Evolutionary conservation across 1,284 basidiomycete species (phyloP), one percentile per base, ranked within the genome.

Genomic region (Ceratobasidium sp.): DNA sequence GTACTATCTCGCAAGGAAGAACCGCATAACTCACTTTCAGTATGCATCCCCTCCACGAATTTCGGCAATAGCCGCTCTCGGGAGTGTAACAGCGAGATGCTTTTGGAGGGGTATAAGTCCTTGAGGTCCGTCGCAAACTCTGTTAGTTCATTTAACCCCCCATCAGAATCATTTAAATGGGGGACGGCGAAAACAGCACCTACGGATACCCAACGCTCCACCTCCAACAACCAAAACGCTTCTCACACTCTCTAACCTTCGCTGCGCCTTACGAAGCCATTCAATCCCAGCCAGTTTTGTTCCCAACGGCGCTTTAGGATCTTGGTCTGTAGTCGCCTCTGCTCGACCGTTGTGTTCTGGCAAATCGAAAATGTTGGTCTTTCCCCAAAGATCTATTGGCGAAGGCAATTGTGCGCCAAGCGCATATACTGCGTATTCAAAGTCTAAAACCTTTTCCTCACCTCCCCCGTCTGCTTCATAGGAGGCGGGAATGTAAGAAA

Each of bases 121-220:
- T 86, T 86, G 80, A 88, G 84, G 79, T 89, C 88, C 6, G 84
- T 84, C 4, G 87, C 86, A 81, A 86, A 87, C 81, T 89, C 85
- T 86, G 67, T 20, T 2, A 13, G 20, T 15, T 46, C 10, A 20
- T 58, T 23, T 7, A 15, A 39, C 40, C 23, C 3, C 28, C 40
- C 20, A 42, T 23, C 33, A 33, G 33, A 33, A 33, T 33, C 33
- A 33, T 12, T 44, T n/a, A 46, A 40, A 28, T 20, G 15, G 15
- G 44, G 23, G 33, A 39, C n/a, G n/a, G 42, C 1, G 66, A 61
- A n/a, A n/a, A 20, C 6, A 18, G 15, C 44, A 84, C 85, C 83
- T 70, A 86, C 85, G 86, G 64, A 88, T 87, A 40, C 88, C 88
- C 44, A 88, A 82, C 0, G 88, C 87, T 18, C 87, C 87, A 39